Evolutionary conservation across 140 eudicot species (phyloP).

Genomic region (Stevia rebaudiana): DNA sequence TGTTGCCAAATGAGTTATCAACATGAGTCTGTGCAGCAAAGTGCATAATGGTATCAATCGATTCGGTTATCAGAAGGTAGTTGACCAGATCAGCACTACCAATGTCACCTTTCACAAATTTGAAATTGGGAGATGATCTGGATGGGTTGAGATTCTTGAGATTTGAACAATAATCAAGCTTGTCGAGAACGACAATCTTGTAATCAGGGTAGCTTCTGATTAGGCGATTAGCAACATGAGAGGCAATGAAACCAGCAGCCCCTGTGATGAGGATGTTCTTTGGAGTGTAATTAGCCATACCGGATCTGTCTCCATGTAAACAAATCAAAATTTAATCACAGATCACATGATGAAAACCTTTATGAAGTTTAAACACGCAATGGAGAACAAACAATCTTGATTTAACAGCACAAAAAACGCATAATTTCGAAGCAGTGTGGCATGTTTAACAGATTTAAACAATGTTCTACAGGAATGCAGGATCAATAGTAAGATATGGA

Average conservation of each 20-base stretch:
- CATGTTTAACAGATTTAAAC: not conserved
- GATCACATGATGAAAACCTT: constrained; percentile 8
- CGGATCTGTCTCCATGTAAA: constrained; percentile 25
- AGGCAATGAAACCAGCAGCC: constrained; percentile 82
- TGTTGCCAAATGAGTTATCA: constrained; percentile 89
- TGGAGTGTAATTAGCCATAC: constrained; percentile 64
- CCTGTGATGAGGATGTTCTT: constrained; percentile 70
- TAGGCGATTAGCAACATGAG: constrained; percentile 86
- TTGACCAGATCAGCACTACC: constrained; percentile 86
- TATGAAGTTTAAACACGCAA: not conserved
- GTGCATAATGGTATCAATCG: constrained; percentile 84
- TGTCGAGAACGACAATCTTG: constrained; percentile 88
- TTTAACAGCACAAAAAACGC: not conserved
- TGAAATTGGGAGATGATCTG: constrained; percentile 70
- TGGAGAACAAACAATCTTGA: constrained; percentile 10
- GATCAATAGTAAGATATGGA: constrained; percentile 2
- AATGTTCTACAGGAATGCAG: not conserved
- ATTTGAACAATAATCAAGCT: constrained; percentile 83
- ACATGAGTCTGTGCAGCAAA: constrained; percentile 96
- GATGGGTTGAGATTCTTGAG: constrained; percentile 75
- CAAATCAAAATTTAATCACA: constrained; percentile 6
- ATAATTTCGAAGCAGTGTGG: constrained; percentile 2
- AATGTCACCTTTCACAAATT: constrained; percentile 79
- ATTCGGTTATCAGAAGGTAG: constrained; percentile 64
- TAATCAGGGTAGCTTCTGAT: constrained; percentile 69